Base-by-base conservation (phyloP, 306 rosid species). In the Quercus glauca region DNA sequence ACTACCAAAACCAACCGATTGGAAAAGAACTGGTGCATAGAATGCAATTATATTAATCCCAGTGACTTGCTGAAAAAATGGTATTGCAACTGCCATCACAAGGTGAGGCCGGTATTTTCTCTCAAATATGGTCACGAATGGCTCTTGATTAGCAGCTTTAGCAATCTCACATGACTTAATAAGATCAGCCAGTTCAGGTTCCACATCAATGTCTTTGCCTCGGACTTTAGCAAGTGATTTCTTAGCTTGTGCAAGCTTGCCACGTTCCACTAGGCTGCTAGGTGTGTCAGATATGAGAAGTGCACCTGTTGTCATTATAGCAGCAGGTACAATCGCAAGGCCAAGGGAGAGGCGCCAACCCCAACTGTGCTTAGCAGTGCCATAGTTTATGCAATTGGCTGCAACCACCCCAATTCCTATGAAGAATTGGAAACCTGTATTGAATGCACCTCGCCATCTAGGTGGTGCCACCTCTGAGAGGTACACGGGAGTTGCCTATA, bases 331-430 rank as follows among this genome's bases (percentile, higher is more conserved):
- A 0, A 85, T 41, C 13, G 96, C 98, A 0, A 92, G 89, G 31
- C 96, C 97, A 0, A 93, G 89, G 4, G 92, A 91, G 43, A 93
- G 25, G 3, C 94, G 86, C 97, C 96, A 92, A 0, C 97, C 96
- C 91, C 92, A 81, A 7, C 52, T 51, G 83, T 73, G 89, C 55
- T 86, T 85, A 1, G 93, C 80, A 0, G 92, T 89, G 78, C n/a
- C 91, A 0, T 28, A 90, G 81, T 93, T 90, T 37, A 93, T 86
- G 88, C 89, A 82, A 25, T 76, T 76, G 20, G 97, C 87, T 0
- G 64, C 85, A 0, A 90, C 81, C 56, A 89, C 91, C 0, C 97
- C 98, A 0, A 89, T 18, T 28, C 89, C 86, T 0, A 93, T 26
- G 83, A 85, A 93, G 73, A 91, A 86, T 21, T 89, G 88, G 45